Evolutionary conservation across 768 basidiomycete species (phyloP).

Genomic region (Rhodotorula kratochvilovae): DNA sequence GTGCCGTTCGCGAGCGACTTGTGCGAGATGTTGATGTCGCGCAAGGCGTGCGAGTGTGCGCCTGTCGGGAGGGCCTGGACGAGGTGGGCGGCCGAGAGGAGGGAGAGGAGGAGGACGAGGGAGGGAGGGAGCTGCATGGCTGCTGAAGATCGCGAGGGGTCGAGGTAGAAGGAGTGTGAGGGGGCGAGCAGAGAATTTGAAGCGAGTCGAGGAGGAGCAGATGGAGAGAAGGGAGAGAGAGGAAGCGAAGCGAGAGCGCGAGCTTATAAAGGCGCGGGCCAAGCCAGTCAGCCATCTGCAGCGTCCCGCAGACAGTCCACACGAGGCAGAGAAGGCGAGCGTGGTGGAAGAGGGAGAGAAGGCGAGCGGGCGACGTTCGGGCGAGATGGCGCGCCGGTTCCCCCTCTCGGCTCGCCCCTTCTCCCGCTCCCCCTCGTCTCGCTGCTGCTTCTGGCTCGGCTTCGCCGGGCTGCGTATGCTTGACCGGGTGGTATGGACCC

Average conservation of each 20-base stretch:
- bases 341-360: not conserved
- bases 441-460: too few species aligned
- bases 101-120: constrained; percentile 13
- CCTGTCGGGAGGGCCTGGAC: not conserved
- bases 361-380: not conserved
- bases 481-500: too few species aligned
- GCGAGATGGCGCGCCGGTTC: not conserved
- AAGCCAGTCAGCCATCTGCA: not conserved
- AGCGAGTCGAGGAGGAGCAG: not conserved
- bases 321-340: not conserved
- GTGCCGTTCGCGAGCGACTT: constrained; percentile 29
- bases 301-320: not conserved
- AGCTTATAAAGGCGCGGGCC: not conserved
- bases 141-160: not conserved
- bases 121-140: constrained; percentile 20
- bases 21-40: constrained; percentile 38
- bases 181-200: not conserved
- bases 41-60: not conserved
- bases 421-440: not conserved
- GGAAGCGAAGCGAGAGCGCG: not conserved
- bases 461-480: too few species aligned
- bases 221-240: not conserved
- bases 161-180: not conserved
- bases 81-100: constrained; percentile 1
- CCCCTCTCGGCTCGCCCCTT: not conserved